Percentiles rank a stretch among this genome's conserved stretches.
Evolutionary conservation across 2,329 filamentous ascomycete species (phyloP).

Genomic region (Cladophialophora yegresii): DNA sequence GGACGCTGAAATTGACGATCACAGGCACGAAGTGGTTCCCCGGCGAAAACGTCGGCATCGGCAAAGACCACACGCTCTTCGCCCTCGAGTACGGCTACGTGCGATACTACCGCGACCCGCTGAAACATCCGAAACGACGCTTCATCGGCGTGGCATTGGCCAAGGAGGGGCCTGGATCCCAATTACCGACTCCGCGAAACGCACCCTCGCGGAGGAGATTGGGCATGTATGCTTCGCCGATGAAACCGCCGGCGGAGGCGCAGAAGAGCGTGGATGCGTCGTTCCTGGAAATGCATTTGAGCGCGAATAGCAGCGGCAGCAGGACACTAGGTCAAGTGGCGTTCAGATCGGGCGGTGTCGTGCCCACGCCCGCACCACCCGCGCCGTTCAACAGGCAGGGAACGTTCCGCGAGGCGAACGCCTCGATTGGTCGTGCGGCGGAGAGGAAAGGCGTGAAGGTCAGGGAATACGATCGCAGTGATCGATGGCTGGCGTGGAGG

Average conservation of each 20-base stretch:
- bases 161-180: slow-evolving; percentile 62
- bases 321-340: background rate
- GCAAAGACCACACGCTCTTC: slow-evolving; percentile 94
- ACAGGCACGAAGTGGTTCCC: slow-evolving; percentile 86
- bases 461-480: slow-evolving; percentile 57
- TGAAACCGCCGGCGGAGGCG: slow-evolving; percentile 37
- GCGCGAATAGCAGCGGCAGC: slow-evolving; percentile 21
- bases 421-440: slow-evolving; percentile 33
- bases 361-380: slow-evolving; percentile 35
- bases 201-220: slow-evolving; percentile 73
- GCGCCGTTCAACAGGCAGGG: slow-evolving; percentile 39
- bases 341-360: slow-evolving; percentile 34
- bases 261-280: slow-evolving; percentile 23
- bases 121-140: slow-evolving; percentile 78
- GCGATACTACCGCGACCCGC: slow-evolving; percentile 91
- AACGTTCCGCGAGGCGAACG: slow-evolving; percentile 57
- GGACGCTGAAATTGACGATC: too few species aligned
- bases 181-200: slow-evolving; percentile 73
- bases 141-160: slow-evolving; percentile 94
- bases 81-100: slow-evolving; percentile 84
- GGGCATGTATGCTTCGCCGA: slow-evolving; percentile 64
- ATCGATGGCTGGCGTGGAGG: slow-evolving; percentile 67
- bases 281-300: slow-evolving; percentile 28
- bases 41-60: slow-evolving; percentile 93
- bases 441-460: slow-evolving; percentile 61